Evolutionary conservation across 2,329 filamentous ascomycete genomes (phyloP).

Genomic region (Parafenestella ontariensis): DNA sequence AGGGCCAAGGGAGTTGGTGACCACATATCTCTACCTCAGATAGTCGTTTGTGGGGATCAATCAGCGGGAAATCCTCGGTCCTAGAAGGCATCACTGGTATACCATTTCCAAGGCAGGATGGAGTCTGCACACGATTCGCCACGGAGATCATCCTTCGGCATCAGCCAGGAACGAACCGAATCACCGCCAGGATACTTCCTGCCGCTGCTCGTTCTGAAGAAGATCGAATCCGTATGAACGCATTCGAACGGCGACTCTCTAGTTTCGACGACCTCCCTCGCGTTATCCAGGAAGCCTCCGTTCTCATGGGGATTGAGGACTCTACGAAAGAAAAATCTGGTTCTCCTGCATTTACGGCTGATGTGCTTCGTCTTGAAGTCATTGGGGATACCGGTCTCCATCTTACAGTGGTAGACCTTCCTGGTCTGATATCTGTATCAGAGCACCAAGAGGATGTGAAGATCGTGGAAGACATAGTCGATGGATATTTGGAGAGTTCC

Average conservation of each 20-base stretch:
- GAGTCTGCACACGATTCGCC: conserved; percentile 64
- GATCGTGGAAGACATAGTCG: conserved; percentile 17
- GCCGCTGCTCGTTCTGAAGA: conserved; percentile 21
- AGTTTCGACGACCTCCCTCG: conserved; percentile 51
- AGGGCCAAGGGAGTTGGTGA: conserved; percentile 7
- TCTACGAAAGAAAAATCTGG: conserved; percentile 12
- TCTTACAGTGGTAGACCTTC: conserved; percentile 52
- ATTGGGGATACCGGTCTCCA: conserved; percentile 41
- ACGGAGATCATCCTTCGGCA: conserved; percentile 56
- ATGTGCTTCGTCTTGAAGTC: conserved; percentile 52
- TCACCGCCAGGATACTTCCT: conserved; percentile 6
- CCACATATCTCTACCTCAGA: conserved; percentile 19
- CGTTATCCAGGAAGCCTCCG: conserved; percentile 59
- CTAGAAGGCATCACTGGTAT: conserved; percentile 68
- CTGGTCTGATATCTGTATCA: conserved; percentile 47
- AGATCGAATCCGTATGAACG: conserved; percentile 38
- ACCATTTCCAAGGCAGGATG: conserved; percentile 62
- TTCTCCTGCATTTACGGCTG: conserved; percentile 40
- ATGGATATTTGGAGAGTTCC: conserved; percentile 23
- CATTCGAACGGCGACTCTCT: conserved; percentile 40
- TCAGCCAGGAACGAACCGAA: conserved; percentile 28
- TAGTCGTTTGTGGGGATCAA: conserved; percentile 39
- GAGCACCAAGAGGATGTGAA: conserved; percentile 17
- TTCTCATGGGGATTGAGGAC: conserved; percentile 54
- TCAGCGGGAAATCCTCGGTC: conserved; percentile 68